Evolutionary conservation across 352 stramenopile genomes (phyloP).

Genomic region (Phytophthora fragariaefolia): DNA sequence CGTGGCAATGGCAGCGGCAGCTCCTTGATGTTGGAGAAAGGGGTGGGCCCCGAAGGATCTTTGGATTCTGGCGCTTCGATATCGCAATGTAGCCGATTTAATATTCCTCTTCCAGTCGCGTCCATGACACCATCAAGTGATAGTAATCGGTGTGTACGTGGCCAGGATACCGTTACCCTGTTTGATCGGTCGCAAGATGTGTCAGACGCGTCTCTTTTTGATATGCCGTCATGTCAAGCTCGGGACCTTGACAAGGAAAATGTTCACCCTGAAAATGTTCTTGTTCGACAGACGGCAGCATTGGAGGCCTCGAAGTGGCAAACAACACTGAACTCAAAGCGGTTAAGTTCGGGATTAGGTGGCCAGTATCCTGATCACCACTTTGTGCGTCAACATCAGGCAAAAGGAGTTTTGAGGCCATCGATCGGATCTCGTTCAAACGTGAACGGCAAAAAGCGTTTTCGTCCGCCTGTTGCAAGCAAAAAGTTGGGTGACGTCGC

Average conservation of each 20-base stretch:
- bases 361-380: slow-evolving; percentile 7
- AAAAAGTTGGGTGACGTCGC: slow-evolving; percentile 27
- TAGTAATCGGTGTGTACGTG: neutral
- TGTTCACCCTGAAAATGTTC: slow-evolving; percentile 25
- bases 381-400: neutral
- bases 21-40: too few species aligned
- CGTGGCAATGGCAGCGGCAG: slow-evolving; percentile 1
- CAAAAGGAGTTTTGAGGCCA: slow-evolving; percentile 13
- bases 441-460: slow-evolving; percentile 33
- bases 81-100: too few species aligned
- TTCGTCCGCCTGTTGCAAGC: slow-evolving; percentile 49
- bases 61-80: too few species aligned
- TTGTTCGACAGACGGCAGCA: slow-evolving; percentile 19
- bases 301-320: slow-evolving; percentile 29
- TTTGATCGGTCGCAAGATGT: neutral
- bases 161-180: too few species aligned
- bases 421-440: slow-evolving; percentile 21
- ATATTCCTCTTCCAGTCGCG: too few species aligned
- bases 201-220: neutral
- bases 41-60: too few species aligned
- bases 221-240: neutral
- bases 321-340: slow-evolving; percentile 11
- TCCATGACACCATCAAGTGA: neutral
- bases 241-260: slow-evolving; percentile 41
- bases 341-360: slow-evolving; percentile 9